Conservation (phyloP, 169 alveolate species). For the Prorocentrum cordatum region DNA sequence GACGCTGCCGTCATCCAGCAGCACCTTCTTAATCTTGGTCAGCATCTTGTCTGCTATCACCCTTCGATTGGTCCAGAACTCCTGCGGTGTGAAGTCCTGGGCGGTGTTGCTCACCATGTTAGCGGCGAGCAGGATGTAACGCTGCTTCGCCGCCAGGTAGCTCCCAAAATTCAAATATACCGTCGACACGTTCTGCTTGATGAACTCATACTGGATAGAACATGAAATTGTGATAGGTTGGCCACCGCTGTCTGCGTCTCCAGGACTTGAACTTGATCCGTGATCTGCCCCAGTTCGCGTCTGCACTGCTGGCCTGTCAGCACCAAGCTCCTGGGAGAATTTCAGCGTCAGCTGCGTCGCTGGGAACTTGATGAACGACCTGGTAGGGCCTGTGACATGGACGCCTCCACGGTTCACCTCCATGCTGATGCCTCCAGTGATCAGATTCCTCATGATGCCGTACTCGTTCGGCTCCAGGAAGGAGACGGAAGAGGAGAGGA, state of each 20-base stretch:
- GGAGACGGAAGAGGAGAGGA: no score
- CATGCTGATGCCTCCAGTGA: neutral
- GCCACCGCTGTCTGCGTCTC: conserved; percentile 19
- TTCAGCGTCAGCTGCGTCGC: neutral
- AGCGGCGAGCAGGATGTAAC: neutral
- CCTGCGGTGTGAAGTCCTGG: conserved; percentile 8
- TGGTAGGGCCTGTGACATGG: neutral
- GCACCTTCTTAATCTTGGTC: neutral
- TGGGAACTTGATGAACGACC: neutral
- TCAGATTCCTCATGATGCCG: neutral
- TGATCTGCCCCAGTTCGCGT: conserved; percentile 3
- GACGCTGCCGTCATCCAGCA: neutral
- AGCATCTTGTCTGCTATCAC: neutral
- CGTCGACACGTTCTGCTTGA: neutral
- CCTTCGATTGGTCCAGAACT: conserved; percentile 1
- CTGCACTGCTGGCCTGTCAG: neutral
- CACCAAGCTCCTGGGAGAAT: neutral
- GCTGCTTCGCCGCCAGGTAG: neutral
- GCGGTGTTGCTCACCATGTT: neutral
- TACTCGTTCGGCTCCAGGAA: neutral
- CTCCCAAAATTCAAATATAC: neutral
- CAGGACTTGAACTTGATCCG: no score
- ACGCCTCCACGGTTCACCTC: neutral
- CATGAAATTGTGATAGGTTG: neutral
- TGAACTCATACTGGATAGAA: neutral